A percentile compares a stretch with the other conserved stretches of the same genome.
These are phyloP conservation scores for Adansonia madagascariensis DNA, from an alignment of 441 rosid species.

Conservation along the genomic window DNA sequence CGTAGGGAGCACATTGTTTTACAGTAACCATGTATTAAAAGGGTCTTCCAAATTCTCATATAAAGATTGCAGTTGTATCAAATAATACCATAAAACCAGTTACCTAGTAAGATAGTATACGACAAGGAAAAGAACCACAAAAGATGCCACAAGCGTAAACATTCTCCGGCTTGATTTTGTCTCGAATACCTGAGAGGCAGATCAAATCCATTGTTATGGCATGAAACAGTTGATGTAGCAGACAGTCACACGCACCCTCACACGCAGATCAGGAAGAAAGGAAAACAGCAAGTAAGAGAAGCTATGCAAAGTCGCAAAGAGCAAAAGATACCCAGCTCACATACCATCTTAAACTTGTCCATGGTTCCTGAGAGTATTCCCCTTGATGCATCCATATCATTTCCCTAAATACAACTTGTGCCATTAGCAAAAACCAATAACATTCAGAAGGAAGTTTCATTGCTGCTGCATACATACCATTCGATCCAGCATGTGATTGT, in stretches of 20 bases:
- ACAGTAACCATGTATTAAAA: constrained; percentile 26
- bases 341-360: constrained; percentile 94
- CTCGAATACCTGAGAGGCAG: no score
- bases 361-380: constrained; percentile 94
- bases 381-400: constrained; percentile 96
- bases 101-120: constrained; percentile 53
- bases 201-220: constrained; percentile 20
- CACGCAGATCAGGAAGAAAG: not conserved
- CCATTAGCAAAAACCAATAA: constrained; percentile 24
- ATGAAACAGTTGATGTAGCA: not conserved
- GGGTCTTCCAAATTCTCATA: constrained; percentile 33
- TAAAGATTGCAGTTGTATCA: constrained; percentile 26
- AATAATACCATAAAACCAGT: constrained; percentile 27
- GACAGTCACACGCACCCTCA: not conserved
- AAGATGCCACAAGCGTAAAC: no score
- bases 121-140: no score
- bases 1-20: constrained; percentile 30
- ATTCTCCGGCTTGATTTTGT: no score
- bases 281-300: not conserved
- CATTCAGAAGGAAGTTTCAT: constrained; percentile 7
- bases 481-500: constrained; percentile 86
- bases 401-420: constrained; percentile 59
- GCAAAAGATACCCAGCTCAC: constrained; percentile 1
- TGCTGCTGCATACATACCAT: constrained; percentile 58
- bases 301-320: not conserved